These are phyloP conservation scores for Termitomyces titanicus DNA, from an alignment of 768 basidiomycete genomes.

Conservation along the genomic window DNA sequence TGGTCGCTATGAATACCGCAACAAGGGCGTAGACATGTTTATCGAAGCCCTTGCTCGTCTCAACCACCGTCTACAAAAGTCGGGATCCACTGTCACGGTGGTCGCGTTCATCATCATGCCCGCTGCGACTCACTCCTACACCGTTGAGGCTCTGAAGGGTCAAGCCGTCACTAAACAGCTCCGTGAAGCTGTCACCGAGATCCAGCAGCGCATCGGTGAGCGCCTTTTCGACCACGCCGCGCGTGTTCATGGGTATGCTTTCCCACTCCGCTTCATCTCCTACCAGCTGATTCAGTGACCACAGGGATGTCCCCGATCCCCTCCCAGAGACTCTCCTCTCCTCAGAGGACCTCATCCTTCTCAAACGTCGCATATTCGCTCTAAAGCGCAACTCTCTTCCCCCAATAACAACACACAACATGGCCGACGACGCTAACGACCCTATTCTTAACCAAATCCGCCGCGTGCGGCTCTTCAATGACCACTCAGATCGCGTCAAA, in stretches of 20 bases:
- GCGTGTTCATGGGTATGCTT: slow-evolving; percentile 80
- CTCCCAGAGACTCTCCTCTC: slow-evolving; percentile 77
- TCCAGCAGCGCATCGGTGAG: slow-evolving; percentile 89
- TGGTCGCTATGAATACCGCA: slow-evolving; percentile 98
- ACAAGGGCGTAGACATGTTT: slow-evolving; percentile 99
- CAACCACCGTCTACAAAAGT: slow-evolving; percentile 50
- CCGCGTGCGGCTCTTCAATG: slow-evolving; percentile 91
- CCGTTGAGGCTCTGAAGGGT: slow-evolving; percentile 92
- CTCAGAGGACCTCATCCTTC: slow-evolving; percentile 87
- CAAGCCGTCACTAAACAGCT: slow-evolving; percentile 98
- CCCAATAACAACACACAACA: slow-evolving; percentile 97
- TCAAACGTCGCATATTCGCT: slow-evolving; percentile 96
- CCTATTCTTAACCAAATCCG: slow-evolving; percentile 95
- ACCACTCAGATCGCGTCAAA: slow-evolving; percentile 86
- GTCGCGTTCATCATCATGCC: slow-evolving; percentile 99
- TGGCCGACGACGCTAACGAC: slow-evolving; percentile 90
- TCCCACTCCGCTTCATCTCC: neutral
- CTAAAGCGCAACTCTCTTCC: slow-evolving; percentile 94
- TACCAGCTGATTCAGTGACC: slow-evolving; percentile 20
- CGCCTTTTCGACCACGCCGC: slow-evolving; percentile 94
- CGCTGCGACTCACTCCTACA: slow-evolving; percentile 93
- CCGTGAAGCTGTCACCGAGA: slow-evolving; percentile 92
- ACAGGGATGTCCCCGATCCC: slow-evolving; percentile 73
- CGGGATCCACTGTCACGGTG: slow-evolving; percentile 74
- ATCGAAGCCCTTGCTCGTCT: slow-evolving; percentile 91